Base-by-base conservation (phyloP, 1,284 basidiomycete species). In the Ustilago trichophora region DNA sequence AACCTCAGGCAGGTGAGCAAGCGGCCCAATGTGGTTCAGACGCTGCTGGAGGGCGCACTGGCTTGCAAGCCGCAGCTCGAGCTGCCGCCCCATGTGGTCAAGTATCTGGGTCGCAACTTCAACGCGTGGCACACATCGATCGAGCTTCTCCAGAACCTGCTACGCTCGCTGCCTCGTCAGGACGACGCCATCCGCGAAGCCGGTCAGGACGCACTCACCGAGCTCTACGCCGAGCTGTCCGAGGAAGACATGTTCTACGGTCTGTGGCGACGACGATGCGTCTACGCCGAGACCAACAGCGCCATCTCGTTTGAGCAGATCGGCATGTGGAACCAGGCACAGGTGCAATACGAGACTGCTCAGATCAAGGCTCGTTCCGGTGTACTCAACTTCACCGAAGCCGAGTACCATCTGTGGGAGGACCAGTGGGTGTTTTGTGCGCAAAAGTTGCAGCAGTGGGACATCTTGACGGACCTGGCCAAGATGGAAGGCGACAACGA, bases 231-330 rank as follows among this genome's bases (percentile, higher is more conserved):
- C 3, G 96, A 99, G 80, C 84, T 99, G 33, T 89, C 89, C 15
- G 96, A 99, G 83, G 94, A 97, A 65, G 97, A 98, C 82, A 87
- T 97, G 84, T 98, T 98, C 83, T 96, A 99, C 81, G 96, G 96
- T 6, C 84, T 98, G 22, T 98, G 96, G 90, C 88, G 96, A 26
- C 88, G 91, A 50, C 90, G 95, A 19, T 91, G 89, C 63, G 85
- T 93, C 31, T 93, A 93, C 75, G 83, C 87, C 8, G 96, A 99
- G 77, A 98, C 94, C 4, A 97, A 97, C 69, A 88, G 90, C 16
- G 93, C 91, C 4, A 86, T 99, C 48, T 90, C 93, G 5, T 93
- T 91, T 76, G 97, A 99, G 83, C 96, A 99, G 82, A 92, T 92
- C 66, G 96, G 97, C 15, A 90, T 96, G 86, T 98, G 95, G 94